phyloP scores from a whole-genome alignment of 352 stramenopile genomes.

The Pythium volutum region DNA sequence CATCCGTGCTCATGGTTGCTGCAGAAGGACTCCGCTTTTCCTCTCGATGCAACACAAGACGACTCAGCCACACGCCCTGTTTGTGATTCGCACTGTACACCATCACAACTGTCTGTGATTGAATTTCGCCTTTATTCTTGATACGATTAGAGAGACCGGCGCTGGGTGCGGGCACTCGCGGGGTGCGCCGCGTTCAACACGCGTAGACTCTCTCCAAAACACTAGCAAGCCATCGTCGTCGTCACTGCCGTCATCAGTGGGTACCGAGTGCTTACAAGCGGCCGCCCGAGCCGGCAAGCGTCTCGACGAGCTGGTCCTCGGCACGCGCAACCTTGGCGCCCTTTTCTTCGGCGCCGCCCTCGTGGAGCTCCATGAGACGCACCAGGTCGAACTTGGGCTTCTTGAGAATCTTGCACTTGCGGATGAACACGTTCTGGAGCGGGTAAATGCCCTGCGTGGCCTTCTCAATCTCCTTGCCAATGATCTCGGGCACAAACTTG shows the following conservation, averaged over 20 bases:
- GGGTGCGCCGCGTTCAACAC: not conserved
- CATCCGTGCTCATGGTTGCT: no score
- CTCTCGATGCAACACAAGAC: not conserved
- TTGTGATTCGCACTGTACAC: not conserved
- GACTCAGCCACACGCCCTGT: not conserved
- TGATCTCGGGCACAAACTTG: slow-evolving; percentile 98
- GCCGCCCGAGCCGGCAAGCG: slow-evolving; percentile 83
- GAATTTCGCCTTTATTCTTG: slow-evolving; percentile 87
- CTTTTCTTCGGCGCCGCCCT: slow-evolving; percentile 91
- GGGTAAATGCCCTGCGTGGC: slow-evolving; percentile 97
- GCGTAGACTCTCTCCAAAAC: slow-evolving; percentile 19
- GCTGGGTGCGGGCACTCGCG: slow-evolving; percentile 10
- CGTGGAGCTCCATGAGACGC: slow-evolving; percentile 99
- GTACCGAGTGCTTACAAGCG: slow-evolving; percentile 66
- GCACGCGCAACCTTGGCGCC: slow-evolving; percentile 87
- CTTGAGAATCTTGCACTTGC: slow-evolving; percentile 99
- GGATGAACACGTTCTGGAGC: slow-evolving; percentile 99
- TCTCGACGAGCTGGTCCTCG: slow-evolving; percentile 86
- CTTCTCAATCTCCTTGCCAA: slow-evolving; percentile 98
- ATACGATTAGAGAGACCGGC: slow-evolving; percentile 64
- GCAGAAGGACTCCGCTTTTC: no score
- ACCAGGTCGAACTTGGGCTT: slow-evolving; percentile 99
- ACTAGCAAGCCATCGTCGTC: slow-evolving; percentile 19
- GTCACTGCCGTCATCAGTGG: slow-evolving; percentile 13
- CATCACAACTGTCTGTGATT: slow-evolving; percentile 17